phyloP scores from a whole-genome alignment of 1,284 basidiomycete species.

The Hemileia vastatrix region DNA sequence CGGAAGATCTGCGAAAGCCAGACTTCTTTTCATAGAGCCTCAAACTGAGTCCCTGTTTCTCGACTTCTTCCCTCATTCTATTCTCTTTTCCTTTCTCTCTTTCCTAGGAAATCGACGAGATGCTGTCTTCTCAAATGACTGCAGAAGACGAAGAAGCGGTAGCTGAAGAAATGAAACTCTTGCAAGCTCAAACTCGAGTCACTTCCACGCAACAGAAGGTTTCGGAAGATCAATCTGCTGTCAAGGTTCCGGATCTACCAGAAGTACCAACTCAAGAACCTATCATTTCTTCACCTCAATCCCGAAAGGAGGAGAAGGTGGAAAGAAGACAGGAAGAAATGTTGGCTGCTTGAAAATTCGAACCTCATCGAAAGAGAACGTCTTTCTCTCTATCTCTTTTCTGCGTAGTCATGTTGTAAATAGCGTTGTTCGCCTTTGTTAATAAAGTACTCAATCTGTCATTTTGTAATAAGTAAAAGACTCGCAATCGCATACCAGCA shows the following conservation, averaged over 20 bases:
- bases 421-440: no score
- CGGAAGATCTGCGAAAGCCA: not conserved
- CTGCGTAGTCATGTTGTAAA: no score
- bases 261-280: not conserved
- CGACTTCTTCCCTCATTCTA: not conserved
- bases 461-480: no score
- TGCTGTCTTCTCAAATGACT: slow-evolving; percentile 69
- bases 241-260: not conserved
- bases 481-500: no score
- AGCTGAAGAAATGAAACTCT: slow-evolving; percentile 61
- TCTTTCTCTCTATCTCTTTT: no score
- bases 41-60: not conserved
- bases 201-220: not conserved
- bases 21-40: not conserved
- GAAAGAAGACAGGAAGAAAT: not conserved
- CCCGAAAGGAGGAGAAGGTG: not conserved
- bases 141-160: slow-evolving; percentile 89
- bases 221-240: not conserved
- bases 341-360: no score
- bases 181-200: slow-evolving; percentile 49
- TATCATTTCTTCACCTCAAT: not conserved
- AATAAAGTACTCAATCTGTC: no score
- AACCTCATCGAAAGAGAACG: no score
- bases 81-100: not conserved
- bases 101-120: slow-evolving; percentile 65